phyloP scores from a whole-genome alignment of 2,329 filamentous ascomycete species.

The Sporothrix inflata region DNA sequence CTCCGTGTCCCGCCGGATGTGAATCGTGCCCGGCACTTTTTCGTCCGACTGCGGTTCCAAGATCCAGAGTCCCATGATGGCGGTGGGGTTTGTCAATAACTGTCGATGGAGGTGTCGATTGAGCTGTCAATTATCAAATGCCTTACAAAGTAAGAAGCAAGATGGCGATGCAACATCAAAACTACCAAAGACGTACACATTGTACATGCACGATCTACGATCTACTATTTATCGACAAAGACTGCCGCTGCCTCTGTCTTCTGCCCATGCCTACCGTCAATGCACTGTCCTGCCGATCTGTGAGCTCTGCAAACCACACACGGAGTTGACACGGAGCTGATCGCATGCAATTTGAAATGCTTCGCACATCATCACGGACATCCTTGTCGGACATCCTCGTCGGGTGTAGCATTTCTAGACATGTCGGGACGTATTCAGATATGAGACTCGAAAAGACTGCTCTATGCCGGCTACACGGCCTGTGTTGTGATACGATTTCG shows the following conservation, averaged over 20 bases:
- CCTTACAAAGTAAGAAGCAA: background rate
- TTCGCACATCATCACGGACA: background rate
- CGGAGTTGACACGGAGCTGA: background rate
- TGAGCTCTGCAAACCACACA: background rate
- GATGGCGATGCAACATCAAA: background rate
- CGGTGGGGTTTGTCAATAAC: background rate
- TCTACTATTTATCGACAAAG: background rate
- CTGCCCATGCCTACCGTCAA: background rate
- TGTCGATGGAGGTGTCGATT: too few species aligned
- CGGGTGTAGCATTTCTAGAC: background rate
- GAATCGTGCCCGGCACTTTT: background rate
- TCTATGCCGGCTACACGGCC: background rate
- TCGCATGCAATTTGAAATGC: background rate
- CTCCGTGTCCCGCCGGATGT: conserved; percentile 5
- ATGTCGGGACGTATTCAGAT: too few species aligned
- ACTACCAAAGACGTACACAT: background rate
- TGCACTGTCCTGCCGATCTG: background rate
- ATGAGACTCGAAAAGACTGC: background rate
- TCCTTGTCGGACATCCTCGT: background rate
- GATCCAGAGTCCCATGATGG: conserved; percentile 16
- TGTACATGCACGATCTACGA: background rate
- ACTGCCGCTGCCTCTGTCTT: background rate
- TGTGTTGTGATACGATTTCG: background rate
- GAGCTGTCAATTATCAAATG: too few species aligned
- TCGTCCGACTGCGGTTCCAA: conserved; percentile 15